Evolutionary conservation across 1,284 basidiomycete genomes (phyloP).

Genomic region (Cutaneotrichosporon sp.): DNA sequence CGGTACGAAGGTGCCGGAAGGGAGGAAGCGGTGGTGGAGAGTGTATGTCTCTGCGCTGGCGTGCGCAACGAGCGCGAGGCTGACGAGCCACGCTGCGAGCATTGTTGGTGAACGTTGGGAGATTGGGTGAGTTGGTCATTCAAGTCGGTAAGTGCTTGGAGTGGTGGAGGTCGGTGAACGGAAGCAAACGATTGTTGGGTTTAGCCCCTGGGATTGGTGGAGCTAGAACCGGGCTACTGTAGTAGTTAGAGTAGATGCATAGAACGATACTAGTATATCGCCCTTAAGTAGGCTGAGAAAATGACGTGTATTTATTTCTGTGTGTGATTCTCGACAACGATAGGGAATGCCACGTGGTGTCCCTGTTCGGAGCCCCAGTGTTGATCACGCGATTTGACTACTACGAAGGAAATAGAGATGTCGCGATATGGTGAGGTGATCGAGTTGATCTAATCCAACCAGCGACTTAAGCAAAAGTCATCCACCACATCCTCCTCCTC

Average conservation of each 20-base stretch:
- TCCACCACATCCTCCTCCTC: neutral
- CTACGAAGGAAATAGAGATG: neutral
- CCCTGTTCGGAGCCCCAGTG: neutral
- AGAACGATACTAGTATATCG: neutral
- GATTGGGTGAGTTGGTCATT: neutral
- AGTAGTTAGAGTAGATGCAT: neutral
- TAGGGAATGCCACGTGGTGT: neutral
- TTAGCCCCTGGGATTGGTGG: too few species aligned
- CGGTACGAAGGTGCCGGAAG: slow-evolving; percentile 12
- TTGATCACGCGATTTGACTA: slow-evolving; percentile 6
- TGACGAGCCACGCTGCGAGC: slow-evolving; percentile 18
- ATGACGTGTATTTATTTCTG: too few species aligned
- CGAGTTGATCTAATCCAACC: neutral
- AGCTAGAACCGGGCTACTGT: too few species aligned
- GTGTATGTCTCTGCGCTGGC: slow-evolving; percentile 21
- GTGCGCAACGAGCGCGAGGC: slow-evolving; percentile 13
- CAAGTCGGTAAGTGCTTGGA: too few species aligned
- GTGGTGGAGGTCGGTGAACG: neutral
- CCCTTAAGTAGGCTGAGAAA: too few species aligned
- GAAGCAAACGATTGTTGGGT: neutral
- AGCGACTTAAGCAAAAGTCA: neutral
- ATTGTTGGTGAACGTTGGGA: slow-evolving; percentile 5
- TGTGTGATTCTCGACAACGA: too few species aligned
- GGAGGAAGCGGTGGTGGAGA: slow-evolving; percentile 23
- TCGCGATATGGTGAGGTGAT: slow-evolving; percentile 7